Percentiles rank a stretch among this genome's conserved stretches.
Conservation (phyloP, 345 rosid genomes). For the Camelina hispida region DNA sequence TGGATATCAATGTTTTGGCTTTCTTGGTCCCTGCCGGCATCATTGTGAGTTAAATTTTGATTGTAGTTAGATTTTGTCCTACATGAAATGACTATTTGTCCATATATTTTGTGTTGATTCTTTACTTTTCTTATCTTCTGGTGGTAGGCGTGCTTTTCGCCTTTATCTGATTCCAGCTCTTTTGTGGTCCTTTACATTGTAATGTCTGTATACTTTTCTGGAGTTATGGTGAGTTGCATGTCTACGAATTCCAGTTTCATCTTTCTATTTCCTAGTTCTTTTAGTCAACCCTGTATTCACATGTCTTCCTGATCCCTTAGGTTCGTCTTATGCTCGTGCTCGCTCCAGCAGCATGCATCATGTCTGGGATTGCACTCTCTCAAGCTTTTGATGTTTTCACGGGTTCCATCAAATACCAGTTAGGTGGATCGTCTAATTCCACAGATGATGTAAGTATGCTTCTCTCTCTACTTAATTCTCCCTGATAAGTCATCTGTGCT, state of each 20-base stretch:
- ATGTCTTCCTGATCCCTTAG: constrained; percentile 49
- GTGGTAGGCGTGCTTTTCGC: constrained; percentile 94
- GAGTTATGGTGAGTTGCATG: constrained; percentile 88
- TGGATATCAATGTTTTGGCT: constrained; percentile 99
- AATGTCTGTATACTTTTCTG: constrained; percentile 96
- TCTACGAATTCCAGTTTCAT: constrained; percentile 5
- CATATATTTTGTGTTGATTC: constrained; percentile 18
- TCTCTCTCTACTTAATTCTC: constrained; percentile 28
- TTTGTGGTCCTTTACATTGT: constrained; percentile 89
- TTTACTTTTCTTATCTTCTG: constrained; percentile 34
- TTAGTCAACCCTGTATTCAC: constrained; percentile 25
- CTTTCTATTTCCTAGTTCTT: constrained; percentile 20
- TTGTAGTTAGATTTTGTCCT: not conserved
- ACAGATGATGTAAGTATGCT: constrained; percentile 62
- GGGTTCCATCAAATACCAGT: constrained; percentile 87
- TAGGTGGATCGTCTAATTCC: constrained; percentile 55
- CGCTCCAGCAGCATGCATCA: constrained; percentile 99
- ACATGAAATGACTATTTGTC: constrained; percentile 15
- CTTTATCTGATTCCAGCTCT: constrained; percentile 98
- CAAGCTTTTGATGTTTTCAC: constrained; percentile 95
- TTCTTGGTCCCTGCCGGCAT: constrained; percentile 99
- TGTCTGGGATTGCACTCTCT: constrained; percentile 98
- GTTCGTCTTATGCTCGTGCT: constrained; percentile 99
- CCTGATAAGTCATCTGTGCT: constrained; percentile 30
- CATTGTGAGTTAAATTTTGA: constrained; percentile 63